These are phyloP conservation scores for Solanum chiquidenum DNA, from an alignment of 257 asterid species.

Conservation along the genomic window DNA sequence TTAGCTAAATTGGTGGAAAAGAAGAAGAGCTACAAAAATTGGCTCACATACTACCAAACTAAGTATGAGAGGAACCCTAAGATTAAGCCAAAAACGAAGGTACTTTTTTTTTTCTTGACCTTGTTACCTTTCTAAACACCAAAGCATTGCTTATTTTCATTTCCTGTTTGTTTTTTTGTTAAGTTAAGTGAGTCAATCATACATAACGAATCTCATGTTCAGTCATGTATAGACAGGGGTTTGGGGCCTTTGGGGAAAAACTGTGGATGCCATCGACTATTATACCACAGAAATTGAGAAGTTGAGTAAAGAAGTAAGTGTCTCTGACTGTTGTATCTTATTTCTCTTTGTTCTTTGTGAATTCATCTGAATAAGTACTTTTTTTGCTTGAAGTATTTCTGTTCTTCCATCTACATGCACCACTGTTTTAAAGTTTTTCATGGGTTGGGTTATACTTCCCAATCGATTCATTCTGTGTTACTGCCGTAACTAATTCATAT, in stretches of 20 bases:
- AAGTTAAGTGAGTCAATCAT: neutral
- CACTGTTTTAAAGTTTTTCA: neutral
- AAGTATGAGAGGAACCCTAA: conserved; percentile 53
- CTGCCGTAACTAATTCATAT: neutral
- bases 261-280: conserved; percentile 75
- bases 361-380: neutral
- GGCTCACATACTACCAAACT: conserved; percentile 77
- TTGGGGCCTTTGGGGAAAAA: conserved; percentile 62
- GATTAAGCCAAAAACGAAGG: conserved; percentile 56
- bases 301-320: conserved; percentile 47
- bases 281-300: conserved; percentile 40
- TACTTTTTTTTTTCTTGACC: conserved; percentile 11
- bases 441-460: neutral
- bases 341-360: neutral
- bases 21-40: conserved; percentile 51
- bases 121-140: neutral
- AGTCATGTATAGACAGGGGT: conserved; percentile 61
- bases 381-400: neutral
- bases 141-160: neutral
- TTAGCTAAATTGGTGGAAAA: conserved; percentile 54
- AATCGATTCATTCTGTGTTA: neutral
- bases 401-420: neutral
- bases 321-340: neutral
- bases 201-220: neutral
- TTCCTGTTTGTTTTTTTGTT: neutral